Evolutionary conservation across 768 basidiomycete genomes (phyloP), one percentile per base, ranked within the genome.

Genomic region (Terana coerulea): DNA sequence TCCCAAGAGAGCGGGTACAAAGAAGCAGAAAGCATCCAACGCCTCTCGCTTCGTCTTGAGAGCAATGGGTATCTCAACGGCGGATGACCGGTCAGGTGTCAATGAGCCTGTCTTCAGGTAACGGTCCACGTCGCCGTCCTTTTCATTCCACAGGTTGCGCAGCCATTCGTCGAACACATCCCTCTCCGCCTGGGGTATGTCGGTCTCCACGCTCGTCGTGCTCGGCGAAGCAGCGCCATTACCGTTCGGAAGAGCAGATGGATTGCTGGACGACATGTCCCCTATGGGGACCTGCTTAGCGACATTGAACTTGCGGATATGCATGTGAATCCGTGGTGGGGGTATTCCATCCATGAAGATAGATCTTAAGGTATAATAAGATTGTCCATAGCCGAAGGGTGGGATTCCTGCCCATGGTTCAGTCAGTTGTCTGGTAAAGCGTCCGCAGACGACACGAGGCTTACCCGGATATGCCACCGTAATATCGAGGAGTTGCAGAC

Each of bases 391-490:
- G 26, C 81, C 84, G 61, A 78, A 75, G 2, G 80, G 76, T 14
- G 93, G 91, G 34, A 95, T 78, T 9, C 88, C 88, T 90, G 53
- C 34, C 37, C 37, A 47, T n/a, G 26, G 21, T 19, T 42, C 11
- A 41, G n/a, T 29, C 21, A n/a, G n/a, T n/a, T n/a, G 37, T 47
- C 28, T n/a, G 24, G 37, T 19, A 19, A 19, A 39, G 17, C 39
- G 39, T 40, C 11, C 19, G 21, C 39, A 34, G 39, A 21, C 12
- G 25, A 6, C 33, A 17, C n/a, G 29, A n/a, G 17, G 36, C 71
- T 58, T 65, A 83, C 94, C 94, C 57, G 93, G 91, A 69, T 99
- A 99, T 24, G 86, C 80, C 55, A 95, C 75, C 0, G 97, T 98
- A 39, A 97, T 73, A 64, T 98, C 97, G n/a, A 98, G 72, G 11